phyloP scores from a whole-genome alignment of 2,329 filamentous ascomycete species.

The Cadophora gregata region DNA sequence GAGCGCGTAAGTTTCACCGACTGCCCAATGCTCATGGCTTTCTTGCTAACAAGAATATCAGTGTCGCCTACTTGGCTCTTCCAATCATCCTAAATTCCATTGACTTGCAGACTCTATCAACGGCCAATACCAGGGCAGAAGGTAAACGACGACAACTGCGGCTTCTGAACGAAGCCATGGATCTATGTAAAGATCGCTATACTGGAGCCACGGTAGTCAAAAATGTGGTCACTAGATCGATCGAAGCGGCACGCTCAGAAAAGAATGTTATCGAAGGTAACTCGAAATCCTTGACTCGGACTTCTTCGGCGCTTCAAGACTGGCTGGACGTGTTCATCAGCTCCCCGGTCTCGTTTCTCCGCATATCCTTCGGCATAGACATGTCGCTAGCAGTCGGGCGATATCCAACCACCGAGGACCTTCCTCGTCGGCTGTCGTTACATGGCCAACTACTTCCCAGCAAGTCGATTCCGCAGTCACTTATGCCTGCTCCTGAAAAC shows the following conservation, averaged over 20 bases:
- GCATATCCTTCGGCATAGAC: conserved; percentile 17
- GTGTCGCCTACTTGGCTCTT: conserved; percentile 19
- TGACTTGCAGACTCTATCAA: conserved; percentile 8
- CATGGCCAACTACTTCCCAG: background rate
- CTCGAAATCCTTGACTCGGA: background rate
- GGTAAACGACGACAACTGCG: conserved; percentile 15
- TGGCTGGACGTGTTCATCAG: conserved; percentile 21
- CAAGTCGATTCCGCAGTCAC: background rate
- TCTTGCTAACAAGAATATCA: background rate
- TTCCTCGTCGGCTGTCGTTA: conserved; percentile 3
- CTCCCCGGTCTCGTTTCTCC: conserved; percentile 4
- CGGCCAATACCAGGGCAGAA: background rate
- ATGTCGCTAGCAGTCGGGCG: conserved; percentile 7
- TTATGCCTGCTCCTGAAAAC: background rate
- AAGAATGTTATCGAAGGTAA: background rate
- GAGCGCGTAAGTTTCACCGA: conserved; percentile 3
- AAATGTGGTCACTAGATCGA: conserved; percentile 10
- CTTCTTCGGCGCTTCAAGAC: conserved; percentile 2
- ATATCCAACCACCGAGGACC: background rate
- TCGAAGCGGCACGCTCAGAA: conserved; percentile 6
- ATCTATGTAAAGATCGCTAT: conserved; percentile 9
- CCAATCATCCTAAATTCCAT: conserved; percentile 18
- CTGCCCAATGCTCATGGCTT: background rate
- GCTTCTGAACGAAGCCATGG: conserved; percentile 18
- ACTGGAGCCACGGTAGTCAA: background rate